phyloP scores from a whole-genome alignment of 164 flowering plant species.

The Stephania cephalantha region DNA sequence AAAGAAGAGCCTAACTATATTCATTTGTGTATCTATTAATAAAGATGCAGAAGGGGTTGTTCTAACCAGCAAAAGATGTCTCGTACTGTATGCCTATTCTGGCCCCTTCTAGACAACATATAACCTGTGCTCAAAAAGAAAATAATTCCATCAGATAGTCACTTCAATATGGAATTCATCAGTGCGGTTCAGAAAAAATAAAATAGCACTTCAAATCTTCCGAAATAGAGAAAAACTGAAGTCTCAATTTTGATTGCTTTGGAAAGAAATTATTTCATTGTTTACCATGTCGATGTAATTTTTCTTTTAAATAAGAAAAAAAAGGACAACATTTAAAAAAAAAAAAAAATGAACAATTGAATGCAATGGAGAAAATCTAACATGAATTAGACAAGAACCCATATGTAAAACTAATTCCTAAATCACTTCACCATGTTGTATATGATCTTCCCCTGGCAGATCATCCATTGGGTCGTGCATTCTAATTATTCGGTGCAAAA shows the following conservation, averaged over 20 bases:
- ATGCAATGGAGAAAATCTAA: not conserved
- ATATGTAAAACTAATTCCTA: not conserved
- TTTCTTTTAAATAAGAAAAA: too few relatives aligned
- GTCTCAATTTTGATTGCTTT: not conserved
- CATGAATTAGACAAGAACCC: not conserved
- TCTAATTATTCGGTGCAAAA: too few relatives aligned
- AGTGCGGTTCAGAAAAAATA: not conserved
- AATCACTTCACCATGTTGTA: too few relatives aligned
- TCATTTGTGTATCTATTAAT: not conserved
- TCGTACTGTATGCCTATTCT: conserved; percentile 94
- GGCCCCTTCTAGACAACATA: conserved; percentile 93
- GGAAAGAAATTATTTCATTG: too few relatives aligned
- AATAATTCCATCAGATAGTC: conserved; percentile 6
- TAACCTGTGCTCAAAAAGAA: conserved; percentile 44
- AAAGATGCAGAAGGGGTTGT: not conserved
- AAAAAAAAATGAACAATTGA: too few relatives aligned
- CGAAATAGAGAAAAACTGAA: not conserved
- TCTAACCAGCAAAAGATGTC: conserved; percentile 85
- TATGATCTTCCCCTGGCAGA: not conserved
- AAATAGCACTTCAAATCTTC: not conserved
- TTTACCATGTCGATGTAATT: too few relatives aligned
- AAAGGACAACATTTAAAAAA: too few relatives aligned
- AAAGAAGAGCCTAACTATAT: not conserved
- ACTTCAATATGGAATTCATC: not conserved
- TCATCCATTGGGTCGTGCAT: not conserved